Conservation (phyloP, 2,329 filamentous ascomycete genomes). For the Xenoacremonium recifei region DNA sequence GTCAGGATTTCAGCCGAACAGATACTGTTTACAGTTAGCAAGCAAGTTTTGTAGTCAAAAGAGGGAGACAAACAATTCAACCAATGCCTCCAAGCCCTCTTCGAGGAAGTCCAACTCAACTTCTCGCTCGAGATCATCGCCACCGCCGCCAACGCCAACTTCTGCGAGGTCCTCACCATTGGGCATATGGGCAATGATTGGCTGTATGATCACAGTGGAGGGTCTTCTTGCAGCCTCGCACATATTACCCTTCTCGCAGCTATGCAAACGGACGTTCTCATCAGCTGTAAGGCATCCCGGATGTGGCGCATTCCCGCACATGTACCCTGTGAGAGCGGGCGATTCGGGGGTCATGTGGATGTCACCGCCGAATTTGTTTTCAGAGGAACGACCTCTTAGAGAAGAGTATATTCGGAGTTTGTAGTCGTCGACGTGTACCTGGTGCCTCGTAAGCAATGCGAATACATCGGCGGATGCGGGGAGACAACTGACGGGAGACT, state of each 20-base stretch:
- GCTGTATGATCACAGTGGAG: slow-evolving; percentile 71
- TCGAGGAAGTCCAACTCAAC: slow-evolving; percentile 63
- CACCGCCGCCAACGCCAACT: slow-evolving; percentile 74
- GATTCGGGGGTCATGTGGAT: slow-evolving; percentile 56
- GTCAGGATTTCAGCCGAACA: slow-evolving; percentile 9
- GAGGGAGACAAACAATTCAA: slow-evolving; percentile 31
- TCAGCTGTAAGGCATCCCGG: slow-evolving; percentile 70
- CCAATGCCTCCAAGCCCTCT: slow-evolving; percentile 52
- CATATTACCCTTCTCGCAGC: slow-evolving; percentile 73
- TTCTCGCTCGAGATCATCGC: slow-evolving; percentile 68
- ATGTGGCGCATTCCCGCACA: slow-evolving; percentile 68
- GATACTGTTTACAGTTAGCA: slow-evolving; percentile 13
- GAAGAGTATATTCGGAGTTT: slow-evolving; percentile 71
- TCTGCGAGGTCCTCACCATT: slow-evolving; percentile 67
- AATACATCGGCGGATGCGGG: too few relatives aligned
- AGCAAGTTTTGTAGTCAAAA: neutral
- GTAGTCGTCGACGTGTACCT: slow-evolving; percentile 83
- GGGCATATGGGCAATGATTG: slow-evolving; percentile 66
- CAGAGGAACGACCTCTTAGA: slow-evolving; percentile 47
- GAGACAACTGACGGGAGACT: slow-evolving; percentile 51
- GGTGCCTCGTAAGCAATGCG: too few relatives aligned
- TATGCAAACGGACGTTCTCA: slow-evolving; percentile 68
- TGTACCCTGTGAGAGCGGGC: slow-evolving; percentile 68
- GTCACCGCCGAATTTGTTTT: slow-evolving; percentile 38
- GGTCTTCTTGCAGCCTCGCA: slow-evolving; percentile 49